Evolutionary conservation across 257 asterid genomes (phyloP).

Genomic region (Echites panduratus): DNA sequence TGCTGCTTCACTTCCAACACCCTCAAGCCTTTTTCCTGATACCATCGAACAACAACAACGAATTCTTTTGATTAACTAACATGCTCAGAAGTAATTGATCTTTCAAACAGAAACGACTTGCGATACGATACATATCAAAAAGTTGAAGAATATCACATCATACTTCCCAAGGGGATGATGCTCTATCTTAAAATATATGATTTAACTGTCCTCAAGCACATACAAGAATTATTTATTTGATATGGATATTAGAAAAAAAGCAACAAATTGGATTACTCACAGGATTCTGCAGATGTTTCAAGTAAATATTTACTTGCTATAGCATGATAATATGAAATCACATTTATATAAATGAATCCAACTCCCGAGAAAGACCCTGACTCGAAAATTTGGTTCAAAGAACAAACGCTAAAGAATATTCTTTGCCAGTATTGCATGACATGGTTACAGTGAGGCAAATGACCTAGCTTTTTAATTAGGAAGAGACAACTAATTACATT

Average conservation of each 20-base stretch:
- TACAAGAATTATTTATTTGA: background rate
- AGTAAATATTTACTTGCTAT: background rate
- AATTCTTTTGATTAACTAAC: background rate
- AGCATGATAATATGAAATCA: background rate
- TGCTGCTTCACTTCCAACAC: conserved; percentile 82
- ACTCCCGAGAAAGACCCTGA: background rate
- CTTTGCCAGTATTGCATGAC: no score
- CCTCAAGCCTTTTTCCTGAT: conserved; percentile 74
- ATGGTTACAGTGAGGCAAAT: background rate
- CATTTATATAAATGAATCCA: background rate
- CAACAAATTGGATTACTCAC: background rate
- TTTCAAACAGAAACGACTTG: background rate
- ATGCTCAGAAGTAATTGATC: background rate
- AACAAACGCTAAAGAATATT: background rate
- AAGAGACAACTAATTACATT: background rate
- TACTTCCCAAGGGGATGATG: background rate
- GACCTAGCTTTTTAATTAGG: background rate
- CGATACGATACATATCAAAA: background rate
- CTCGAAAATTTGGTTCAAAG: background rate
- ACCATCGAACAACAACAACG: conserved; percentile 10
- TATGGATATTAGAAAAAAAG: background rate
- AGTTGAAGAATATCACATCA: background rate
- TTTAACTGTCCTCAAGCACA: background rate
- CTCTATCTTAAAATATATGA: background rate
- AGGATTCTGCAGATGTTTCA: background rate